Evolutionary conservation across 2,329 filamentous ascomycete species (phyloP), one percentile per base, ranked within the genome.

Genomic region (Dothideomycetes sp.): DNA sequence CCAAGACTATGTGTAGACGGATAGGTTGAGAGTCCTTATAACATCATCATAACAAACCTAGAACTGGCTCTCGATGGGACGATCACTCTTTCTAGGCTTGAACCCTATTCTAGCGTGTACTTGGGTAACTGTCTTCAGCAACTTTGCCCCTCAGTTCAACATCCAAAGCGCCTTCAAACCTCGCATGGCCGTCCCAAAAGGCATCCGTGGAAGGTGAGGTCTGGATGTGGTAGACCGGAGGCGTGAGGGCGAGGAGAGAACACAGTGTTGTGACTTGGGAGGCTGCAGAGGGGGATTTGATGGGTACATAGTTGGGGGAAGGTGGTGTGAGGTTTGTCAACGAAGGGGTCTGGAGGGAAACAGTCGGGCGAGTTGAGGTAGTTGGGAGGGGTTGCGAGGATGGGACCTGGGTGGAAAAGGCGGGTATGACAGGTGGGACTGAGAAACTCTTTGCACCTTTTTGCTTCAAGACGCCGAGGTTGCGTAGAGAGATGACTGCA

Each of bases 171-270:
- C 28, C 7, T 8, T 33, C 30, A n/a, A 41, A 41, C 7, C 18
- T 11, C n/a, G 37, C 37, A 5, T 19, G 29, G 3, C 29, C 29
- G 9, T 41, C 37, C 37, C 37, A 41, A 24, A 28, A 41, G 17
- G 33, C 37, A 2, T 29, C 29, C 9, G 37, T 41, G 17, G 13
- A 11, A 4, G 17, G 1, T n/a, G 37, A 41, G 2, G 37, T 33
- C 23, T 33, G 37, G 23, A 41, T 17, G 16, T 22, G 27, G 17
- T 41, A 41, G 5, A n/a, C 23, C 4, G 37, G 37, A 4, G 37
- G 22, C n/a, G 37, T 13, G 11, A 41, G 31, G 30, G 29, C 30
- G 7, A 41, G 37, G 5, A 18, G 16, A 18, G 22, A 13, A 13
- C 37, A 41, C 2, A 41, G 30, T 8, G 22, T 15, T 16, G 30